Conservation (phyloP, 768 basidiomycete species). For the Macrolepiota albuminosa region DNA sequence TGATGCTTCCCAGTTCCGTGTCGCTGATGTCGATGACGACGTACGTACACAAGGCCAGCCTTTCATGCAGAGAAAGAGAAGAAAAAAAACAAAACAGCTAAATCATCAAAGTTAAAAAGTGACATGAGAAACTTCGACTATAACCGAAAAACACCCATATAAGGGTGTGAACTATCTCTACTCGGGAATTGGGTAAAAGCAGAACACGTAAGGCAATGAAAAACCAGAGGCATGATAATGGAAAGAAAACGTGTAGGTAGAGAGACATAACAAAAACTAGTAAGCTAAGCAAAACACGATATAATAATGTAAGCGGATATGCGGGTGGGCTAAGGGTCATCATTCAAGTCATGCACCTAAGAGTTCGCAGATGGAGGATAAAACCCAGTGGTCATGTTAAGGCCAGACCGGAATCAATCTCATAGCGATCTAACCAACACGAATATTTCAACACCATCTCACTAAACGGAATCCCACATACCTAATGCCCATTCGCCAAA, state of each 20-base stretch:
- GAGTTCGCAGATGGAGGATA: neutral
- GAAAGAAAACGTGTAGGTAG: neutral
- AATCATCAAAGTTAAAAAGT: neutral
- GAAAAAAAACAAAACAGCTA: neutral
- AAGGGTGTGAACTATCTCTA: neutral
- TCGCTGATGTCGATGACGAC: neutral
- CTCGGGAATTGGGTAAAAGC: neutral
- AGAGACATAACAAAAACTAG: neutral
- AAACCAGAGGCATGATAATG: neutral
- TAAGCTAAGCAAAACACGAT: conserved; percentile 5
- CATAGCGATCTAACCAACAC: neutral
- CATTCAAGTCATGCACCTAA: neutral
- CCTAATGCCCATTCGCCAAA: conserved; percentile 19
- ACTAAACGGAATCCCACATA: neutral
- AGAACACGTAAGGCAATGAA: neutral
- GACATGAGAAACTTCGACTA: neutral
- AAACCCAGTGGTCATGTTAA: neutral
- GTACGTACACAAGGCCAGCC: no score
- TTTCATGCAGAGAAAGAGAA: neutral
- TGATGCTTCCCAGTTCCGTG: neutral
- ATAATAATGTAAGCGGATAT: neutral
- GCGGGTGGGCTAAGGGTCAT: neutral
- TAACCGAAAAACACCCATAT: neutral
- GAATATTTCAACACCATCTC: neutral
- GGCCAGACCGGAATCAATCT: neutral